phyloP scores from a whole-genome alignment of 176 grass and related monocot genomes.

The Aegilops sharonensis region DNA sequence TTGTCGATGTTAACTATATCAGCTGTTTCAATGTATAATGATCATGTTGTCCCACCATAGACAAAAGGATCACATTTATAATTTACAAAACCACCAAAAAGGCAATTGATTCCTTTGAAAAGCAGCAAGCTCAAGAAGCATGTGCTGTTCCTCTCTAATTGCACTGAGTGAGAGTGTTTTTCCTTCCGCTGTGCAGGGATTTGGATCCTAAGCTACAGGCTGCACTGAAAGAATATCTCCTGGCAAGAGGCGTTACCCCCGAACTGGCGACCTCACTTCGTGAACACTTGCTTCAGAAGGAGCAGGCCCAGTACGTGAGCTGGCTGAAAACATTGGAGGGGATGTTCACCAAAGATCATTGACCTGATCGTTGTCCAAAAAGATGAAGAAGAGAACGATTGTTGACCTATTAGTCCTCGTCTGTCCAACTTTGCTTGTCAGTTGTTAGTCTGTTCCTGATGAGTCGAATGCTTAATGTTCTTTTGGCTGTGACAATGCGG shows the following conservation, averaged over 20 bases:
- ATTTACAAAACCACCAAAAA: neutral
- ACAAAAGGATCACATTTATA: neutral
- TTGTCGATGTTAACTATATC: neutral
- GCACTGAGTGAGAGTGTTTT: neutral
- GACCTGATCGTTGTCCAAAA: neutral
- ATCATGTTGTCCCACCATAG: neutral
- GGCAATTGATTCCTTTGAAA: neutral
- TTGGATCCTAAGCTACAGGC: conserved; percentile 55
- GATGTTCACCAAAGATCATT: conserved; percentile 31
- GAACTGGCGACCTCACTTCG: conserved; percentile 43
- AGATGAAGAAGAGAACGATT: conserved; percentile 9
- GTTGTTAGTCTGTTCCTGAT: neutral
- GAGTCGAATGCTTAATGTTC: neutral
- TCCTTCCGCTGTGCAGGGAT: conserved; percentile 38
- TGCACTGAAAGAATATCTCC: conserved; percentile 47
- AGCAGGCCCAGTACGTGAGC: conserved; percentile 55
- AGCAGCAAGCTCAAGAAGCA: neutral
- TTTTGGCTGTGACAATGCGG: neutral
- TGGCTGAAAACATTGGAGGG: conserved; percentile 55
- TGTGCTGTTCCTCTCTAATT: neutral
- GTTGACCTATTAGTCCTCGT: neutral
- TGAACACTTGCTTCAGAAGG: conserved; percentile 55
- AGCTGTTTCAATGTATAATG: neutral
- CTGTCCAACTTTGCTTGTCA: neutral
- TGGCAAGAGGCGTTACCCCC: conserved; percentile 52